Base-by-base conservation (phyloP, 1,284 basidiomycete species). In the Moesziomyces globuligerus region DNA sequence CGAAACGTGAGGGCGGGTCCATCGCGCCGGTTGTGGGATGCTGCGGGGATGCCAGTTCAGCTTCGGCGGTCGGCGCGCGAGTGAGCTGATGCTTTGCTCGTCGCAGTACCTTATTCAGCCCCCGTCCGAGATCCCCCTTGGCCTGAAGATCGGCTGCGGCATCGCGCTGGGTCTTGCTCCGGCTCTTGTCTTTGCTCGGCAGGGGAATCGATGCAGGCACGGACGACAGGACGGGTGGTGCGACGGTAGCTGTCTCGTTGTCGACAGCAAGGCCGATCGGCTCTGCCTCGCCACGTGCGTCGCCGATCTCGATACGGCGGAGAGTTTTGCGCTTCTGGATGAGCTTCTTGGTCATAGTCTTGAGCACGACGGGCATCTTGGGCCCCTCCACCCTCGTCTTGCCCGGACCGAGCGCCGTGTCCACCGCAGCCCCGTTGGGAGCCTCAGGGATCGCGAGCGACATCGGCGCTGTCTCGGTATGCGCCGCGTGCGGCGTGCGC, bases 261-360 rank as follows among this genome's bases (percentile, higher is more conserved):
- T n/a, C n/a, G n/a, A n/a, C n/a, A n/a, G n/a, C n/a, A n/a, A n/a
- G n/a, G n/a, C n/a, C n/a, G n/a, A n/a, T n/a, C n/a, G n/a, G n/a
- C n/a, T n/a, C n/a, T n/a, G n/a, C 48, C 37, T 61, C 71, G 49
- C 47, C 48, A 41, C 48, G 64, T 26, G 57, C 53, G 36, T 58
- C 39, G 20, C 66, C 49, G 5, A 84, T 40, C 8, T 83, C 60
- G 18, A 77, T 54, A 23, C 51, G 74, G 1, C 83, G 78, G 10
- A 85, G 60, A 0, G 82, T 83, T 18, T 83, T 77, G 40, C 80
- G 84, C 38, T 83, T 83, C 53, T 84, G 82, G 7, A 84, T 76
- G 3, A 86, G 74, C 75, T 83, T 84, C 57, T 83, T 81, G 7
- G 84, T 86, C 77, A 85, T 85, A 3, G 84, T 85, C 37, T 81